Base-by-base conservation (phyloP, 2,329 filamentous ascomycete species). In the Orbilia blumenaviensis region DNA sequence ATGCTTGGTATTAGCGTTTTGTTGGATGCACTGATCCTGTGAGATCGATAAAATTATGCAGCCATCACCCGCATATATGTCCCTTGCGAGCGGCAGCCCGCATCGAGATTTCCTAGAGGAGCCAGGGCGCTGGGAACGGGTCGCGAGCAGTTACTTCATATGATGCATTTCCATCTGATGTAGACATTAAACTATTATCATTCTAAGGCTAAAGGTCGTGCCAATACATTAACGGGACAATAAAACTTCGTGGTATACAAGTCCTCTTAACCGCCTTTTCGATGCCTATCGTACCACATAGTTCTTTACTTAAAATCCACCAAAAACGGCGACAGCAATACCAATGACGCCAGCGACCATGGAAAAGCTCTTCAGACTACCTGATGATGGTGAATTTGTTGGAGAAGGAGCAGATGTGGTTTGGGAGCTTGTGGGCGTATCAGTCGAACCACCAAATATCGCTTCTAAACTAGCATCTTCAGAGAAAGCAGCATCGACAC, bases 251-350 rank as follows among this genome's bases (percentile, higher is more conserved):
- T 32, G 61, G 21, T 52, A 52, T 52, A 64, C 61, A 64, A 41
- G 21, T 25, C 61, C 44, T 48, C 16, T 27, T 32, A 9, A 12
- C 14, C 42, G 16, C 16, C 5, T 21, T 44, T 56, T 23, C 41
- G 18, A 12, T 38, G 10, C 6, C 32, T 36, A 54, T 56, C 9
- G 9, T 23, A 56, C 16, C 29, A 23, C 9, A 10, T 36, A 56
- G 25, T 38, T 23, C 32, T 32, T 38, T 44, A 27, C 34, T 46
- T 75, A 75, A 62, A 75, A 50, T 1, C 62, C 48, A 44, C 66
- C 64, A 34, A 76, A 32, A 12, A 76, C 10, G 18, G 72, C 72
- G 21, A 69, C 48, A 10, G 50, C 54, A n/a, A 38, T 29, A 41
- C 64, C 50, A 23, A 69, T 14, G 6, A 76, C 38, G 23, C 72